Evolutionary conservation across 345 rosid species (phyloP), one percentile per base, ranked within the genome.

Genomic region (Sonneratia caseolaris): DNA sequence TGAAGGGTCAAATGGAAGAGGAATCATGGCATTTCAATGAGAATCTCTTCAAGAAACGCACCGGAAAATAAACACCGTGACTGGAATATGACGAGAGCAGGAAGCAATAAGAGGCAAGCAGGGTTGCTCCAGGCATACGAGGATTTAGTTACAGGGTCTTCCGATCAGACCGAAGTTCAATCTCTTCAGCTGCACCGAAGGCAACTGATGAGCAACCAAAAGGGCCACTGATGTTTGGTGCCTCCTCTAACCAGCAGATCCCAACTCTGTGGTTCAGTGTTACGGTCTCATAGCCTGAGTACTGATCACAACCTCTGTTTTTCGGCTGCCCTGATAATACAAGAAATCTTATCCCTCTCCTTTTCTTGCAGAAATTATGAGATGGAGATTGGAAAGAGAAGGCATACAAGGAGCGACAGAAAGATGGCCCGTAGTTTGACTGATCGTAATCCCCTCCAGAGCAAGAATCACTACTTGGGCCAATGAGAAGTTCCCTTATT

Each of bases 181-280:
- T 85, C 78, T 94, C 97, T 74, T 94, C 97, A 45, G 93, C 85
- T 38, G 90, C 88, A 53, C 96, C 97, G 59, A 72, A 94, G 49
- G 95, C 97, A 37, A 94, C 74, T 65, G 96, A 94, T 32, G 96
- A 88, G 82, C 97, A 91, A 75, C 96, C 96, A 74, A 95, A 97
- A 4, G 97, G 97, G 35, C 98, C 97, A 68, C 76, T 91, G 70
- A 91, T 84, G 36, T 62, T 66, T 8, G 96, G 88, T 10, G 95
- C 79, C 92, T 90, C 98, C 37, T 84, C 82, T 75, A 94, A 76
- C 97, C 97, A 91, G 83, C 89, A 91, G 80, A 94, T 81, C 43
- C 96, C 98, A 21, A 96, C 91, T 79, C 83, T 78, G 78, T 81
- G 82, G 76, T 91, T 84, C 71, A 88, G 32, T 27, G 32, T 27